These are phyloP conservation scores for Aegle marmelos DNA, from an alignment of 345 rosid genomes.

Conservation along the genomic window DNA sequence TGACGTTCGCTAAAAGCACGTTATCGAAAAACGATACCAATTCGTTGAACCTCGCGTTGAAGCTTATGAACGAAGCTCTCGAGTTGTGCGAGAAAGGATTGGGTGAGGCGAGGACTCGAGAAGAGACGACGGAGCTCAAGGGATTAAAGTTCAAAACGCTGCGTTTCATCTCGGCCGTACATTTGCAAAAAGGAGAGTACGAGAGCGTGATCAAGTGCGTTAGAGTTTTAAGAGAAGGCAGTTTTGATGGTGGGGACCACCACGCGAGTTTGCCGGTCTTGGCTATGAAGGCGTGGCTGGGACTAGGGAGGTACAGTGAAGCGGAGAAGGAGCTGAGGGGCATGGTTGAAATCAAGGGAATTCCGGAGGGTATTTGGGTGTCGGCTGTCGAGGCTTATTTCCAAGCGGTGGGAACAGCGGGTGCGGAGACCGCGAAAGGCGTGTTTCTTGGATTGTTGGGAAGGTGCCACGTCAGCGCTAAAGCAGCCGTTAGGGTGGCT, in stretches of 20 bases:
- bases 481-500: conserved; percentile 75
- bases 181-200: conserved; percentile 78
- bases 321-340: conserved; percentile 93
- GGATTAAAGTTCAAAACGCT: conserved; percentile 59
- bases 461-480: conserved; percentile 81
- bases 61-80: conserved; percentile 78
- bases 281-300: conserved; percentile 98
- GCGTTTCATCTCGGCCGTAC: conserved; percentile 87
- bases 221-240: conserved; percentile 68
- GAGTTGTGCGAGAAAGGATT: conserved; percentile 80
- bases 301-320: conserved; percentile 68
- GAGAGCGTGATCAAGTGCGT: conserved; percentile 91
- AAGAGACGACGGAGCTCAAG: conserved; percentile 53
- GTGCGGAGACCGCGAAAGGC: conserved; percentile 84
- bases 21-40: conserved; percentile 41
- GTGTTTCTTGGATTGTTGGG: conserved; percentile 82
- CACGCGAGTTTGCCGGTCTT: conserved; percentile 92
- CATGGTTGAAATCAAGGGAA: conserved; percentile 72
- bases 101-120: conserved; percentile 50
- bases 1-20: conserved; percentile 56
- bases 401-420: conserved; percentile 85
- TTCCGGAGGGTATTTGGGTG: conserved; percentile 94
- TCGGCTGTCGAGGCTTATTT: conserved; percentile 91
- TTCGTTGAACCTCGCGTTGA: conserved; percentile 59
- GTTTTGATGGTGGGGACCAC: conserved; percentile 47